phyloP scores from a whole-genome alignment of 2,329 filamentous ascomycete genomes.

The Aureobasidium pullulans region DNA sequence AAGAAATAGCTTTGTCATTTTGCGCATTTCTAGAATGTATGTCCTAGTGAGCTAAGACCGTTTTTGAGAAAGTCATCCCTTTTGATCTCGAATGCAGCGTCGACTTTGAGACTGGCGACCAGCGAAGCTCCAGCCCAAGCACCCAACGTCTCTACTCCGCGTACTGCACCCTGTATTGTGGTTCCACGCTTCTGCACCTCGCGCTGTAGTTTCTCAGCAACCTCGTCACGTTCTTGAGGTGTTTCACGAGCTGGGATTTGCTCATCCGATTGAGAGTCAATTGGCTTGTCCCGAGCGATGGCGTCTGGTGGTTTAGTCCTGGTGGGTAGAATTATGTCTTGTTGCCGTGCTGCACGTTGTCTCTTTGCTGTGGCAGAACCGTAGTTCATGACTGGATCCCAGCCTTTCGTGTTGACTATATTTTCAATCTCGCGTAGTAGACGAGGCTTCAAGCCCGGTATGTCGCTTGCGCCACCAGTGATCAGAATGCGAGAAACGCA shows the following conservation, averaged over 20 bases:
- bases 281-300: not conserved
- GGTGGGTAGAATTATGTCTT: not conserved
- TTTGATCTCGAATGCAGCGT: slow-evolving; percentile 62
- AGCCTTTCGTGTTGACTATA: slow-evolving; percentile 62
- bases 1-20: no score
- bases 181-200: slow-evolving; percentile 36
- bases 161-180: slow-evolving; percentile 50
- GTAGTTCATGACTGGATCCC: slow-evolving; percentile 69
- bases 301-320: not conserved
- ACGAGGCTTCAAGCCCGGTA: slow-evolving; percentile 71
- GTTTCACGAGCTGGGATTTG: not conserved
- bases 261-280: not conserved
- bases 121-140: slow-evolving; percentile 70
- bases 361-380: slow-evolving; percentile 36
- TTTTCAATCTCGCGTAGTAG: slow-evolving; percentile 66
- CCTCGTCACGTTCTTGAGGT: slow-evolving; percentile 47
- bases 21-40: not conserved
- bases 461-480: slow-evolving; percentile 68
- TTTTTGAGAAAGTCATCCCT: slow-evolving; percentile 64
- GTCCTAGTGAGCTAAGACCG: slow-evolving; percentile 33
- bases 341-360: not conserved
- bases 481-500: slow-evolving; percentile 90
- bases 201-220: slow-evolving; percentile 52
- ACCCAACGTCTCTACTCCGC: slow-evolving; percentile 62
- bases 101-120: slow-evolving; percentile 59